Evolutionary conservation across 345 rosid genomes (phyloP), one percentile per base, ranked within the genome.

Genomic region (Aegle marmelos): DNA sequence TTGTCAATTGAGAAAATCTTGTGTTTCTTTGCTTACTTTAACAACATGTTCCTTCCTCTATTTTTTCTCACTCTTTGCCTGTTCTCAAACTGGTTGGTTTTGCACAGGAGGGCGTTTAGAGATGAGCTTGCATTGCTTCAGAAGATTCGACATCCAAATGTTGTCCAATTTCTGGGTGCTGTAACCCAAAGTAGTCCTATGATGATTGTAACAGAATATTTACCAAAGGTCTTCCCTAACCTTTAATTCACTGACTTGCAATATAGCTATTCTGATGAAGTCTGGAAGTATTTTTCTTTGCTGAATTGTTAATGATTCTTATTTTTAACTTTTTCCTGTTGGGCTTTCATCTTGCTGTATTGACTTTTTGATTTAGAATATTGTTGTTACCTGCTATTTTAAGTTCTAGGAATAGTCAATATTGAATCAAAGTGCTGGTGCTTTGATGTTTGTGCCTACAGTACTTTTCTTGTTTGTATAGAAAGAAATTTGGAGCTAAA

Each of bases 121-220:
- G 98, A 95, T 78, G 99, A 95, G 84, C 99, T 96, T 72, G 97
- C 91, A 27, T 86, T 96, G 82, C 92, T 96, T 76, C 98, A 93
- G 88, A 92, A 89, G 88, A 91, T 96, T 72, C 85, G 97, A 13
- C 99, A 96, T 86, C 99, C 97, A 73, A 94, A 96, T 82, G 97
- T 94, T 4, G 97, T 96, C 25, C 99, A 96, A 83, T 96, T 96
- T 85, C 90, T 96, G 79, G 97, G 99, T 77, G 98, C 99, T 70
- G 97, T 96, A 76, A 95, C 98, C 25, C 99, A 92, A 79, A 96
- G 87, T 85, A 93, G 92, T 77, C 98, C 99, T 54, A 91, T 96
- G 99, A 96, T 96, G 98, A 96, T 93, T 81, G 98, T 96, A 65
- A 96, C 92, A 21, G 99, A 93, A 80, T 93, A 92, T 82, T 80